Percentiles rank a stretch among this genome's conserved stretches.
These are phyloP conservation scores for Erythrobasidium hasegawianum DNA, from an alignment of 1,284 basidiomycete species.

Conservation along the genomic window DNA sequence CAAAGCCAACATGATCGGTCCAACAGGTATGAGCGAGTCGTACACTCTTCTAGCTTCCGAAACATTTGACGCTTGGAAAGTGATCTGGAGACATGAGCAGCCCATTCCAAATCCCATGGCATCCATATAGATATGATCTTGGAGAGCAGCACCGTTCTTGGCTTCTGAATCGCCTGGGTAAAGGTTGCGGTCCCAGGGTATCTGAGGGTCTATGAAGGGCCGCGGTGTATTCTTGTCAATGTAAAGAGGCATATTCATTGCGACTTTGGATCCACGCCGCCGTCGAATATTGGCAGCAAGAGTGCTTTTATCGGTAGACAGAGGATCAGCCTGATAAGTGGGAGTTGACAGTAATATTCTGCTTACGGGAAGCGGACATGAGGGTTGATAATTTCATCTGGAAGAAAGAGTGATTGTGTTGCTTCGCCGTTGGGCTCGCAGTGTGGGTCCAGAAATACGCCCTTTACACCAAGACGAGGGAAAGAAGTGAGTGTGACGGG, in stretches of 20 bases:
- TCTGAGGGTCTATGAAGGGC: slow-evolving; percentile 84
- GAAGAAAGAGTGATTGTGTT: slow-evolving; percentile 87
- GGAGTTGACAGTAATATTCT: slow-evolving; percentile 41
- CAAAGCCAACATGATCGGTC: slow-evolving; percentile 90
- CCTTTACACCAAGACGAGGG: slow-evolving; percentile 81
- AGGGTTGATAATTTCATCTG: slow-evolving; percentile 92
- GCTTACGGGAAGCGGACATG: slow-evolving; percentile 93
- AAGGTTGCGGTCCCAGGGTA: slow-evolving; percentile 74
- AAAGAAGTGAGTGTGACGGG: slow-evolving; percentile 95
- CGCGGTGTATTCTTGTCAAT: slow-evolving; percentile 79
- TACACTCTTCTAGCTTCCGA: slow-evolving; percentile 87
- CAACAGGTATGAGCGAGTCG: slow-evolving; percentile 88
- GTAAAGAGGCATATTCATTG: slow-evolving; percentile 92
- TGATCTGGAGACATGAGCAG: slow-evolving; percentile 94
- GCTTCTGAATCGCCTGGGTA: slow-evolving; percentile 86
- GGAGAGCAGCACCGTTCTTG: slow-evolving; percentile 75
- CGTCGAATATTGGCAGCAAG: slow-evolving; percentile 91
- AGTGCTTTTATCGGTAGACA: slow-evolving; percentile 58
- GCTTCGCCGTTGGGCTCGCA: slow-evolving; percentile 71
- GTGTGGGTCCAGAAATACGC: slow-evolving; percentile 84
- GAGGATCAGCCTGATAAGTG: slow-evolving; percentile 1
- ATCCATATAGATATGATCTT: slow-evolving; percentile 95
- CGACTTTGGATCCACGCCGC: slow-evolving; percentile 86
- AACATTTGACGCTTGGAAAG: slow-evolving; percentile 94
- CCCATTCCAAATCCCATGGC: slow-evolving; percentile 99